A percentile compares a stretch with the other conserved stretches of the same genome.
Conservation (phyloP, 148 eudicot genomes). For the Limonium bicolor region DNA sequence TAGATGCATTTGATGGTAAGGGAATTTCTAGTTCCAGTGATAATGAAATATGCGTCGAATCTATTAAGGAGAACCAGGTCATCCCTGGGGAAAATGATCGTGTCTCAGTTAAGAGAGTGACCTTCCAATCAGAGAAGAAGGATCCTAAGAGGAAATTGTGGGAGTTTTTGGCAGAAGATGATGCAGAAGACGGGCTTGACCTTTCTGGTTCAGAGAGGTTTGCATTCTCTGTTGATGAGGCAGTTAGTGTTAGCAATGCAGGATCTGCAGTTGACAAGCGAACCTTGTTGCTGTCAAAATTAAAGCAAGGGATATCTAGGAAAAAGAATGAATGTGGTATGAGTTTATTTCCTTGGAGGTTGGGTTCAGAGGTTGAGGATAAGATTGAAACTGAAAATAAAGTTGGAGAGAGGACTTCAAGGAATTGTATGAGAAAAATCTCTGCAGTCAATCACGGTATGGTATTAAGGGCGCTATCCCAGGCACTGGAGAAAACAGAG, state of each 20-base stretch:
- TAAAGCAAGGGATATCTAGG: conserved; percentile 67
- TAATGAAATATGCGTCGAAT: conserved; percentile 5
- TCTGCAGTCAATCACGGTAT: conserved; percentile 66
- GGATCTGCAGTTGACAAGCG: conserved; percentile 44
- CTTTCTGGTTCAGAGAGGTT: conserved; percentile 94
- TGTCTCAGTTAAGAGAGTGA: conserved; percentile 44
- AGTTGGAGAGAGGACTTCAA: conserved; percentile 28
- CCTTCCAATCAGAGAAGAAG: conserved; percentile 35
- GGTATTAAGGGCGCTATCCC: conserved; percentile 73
- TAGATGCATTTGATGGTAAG: neutral
- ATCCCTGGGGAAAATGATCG: neutral
- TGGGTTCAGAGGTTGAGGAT: conserved; percentile 46
- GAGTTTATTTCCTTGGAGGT: conserved; percentile 66
- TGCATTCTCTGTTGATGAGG: conserved; percentile 94
- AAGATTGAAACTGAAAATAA: conserved; percentile 21
- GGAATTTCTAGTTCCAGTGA: conserved; percentile 6
- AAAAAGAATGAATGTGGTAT: conserved; percentile 28
- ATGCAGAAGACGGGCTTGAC: conserved; percentile 88
- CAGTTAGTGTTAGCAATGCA: conserved; percentile 57
- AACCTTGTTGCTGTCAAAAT: conserved; percentile 60
- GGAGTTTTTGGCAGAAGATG: conserved; percentile 82
- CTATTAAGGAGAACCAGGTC: neutral
- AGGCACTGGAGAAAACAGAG: conserved; percentile 76
- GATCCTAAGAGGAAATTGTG: conserved; percentile 65
- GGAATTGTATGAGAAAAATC: conserved; percentile 33